Conservation (phyloP, 2,329 filamentous ascomycete genomes). For the Monosporascus ibericus region DNA sequence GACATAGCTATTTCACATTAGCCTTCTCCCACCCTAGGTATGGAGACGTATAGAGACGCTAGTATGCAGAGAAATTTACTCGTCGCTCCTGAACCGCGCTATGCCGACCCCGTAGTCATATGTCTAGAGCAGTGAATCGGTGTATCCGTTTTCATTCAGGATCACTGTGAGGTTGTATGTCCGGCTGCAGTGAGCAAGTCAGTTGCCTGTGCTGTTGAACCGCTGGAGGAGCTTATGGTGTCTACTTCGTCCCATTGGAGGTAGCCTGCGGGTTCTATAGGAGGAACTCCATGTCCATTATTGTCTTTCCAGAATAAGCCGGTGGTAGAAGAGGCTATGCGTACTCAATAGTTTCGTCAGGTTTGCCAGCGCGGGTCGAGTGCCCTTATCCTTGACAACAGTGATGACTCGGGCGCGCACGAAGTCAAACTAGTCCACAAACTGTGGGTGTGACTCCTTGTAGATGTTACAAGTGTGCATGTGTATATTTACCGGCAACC, state of each 20-base stretch:
- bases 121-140: not conserved
- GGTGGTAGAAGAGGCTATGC: not conserved
- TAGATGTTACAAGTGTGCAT: conserved; percentile 13
- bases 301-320: not conserved
- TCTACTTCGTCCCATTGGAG: conserved; percentile 12
- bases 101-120: conserved; percentile 5
- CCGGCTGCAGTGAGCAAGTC: too few species aligned
- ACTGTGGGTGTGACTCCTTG: conserved; percentile 6
- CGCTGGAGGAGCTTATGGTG: not conserved
- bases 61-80: conserved; percentile 3
- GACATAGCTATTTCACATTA: not conserved
- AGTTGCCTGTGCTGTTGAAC: too few species aligned
- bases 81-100: conserved; percentile 8
- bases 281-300: too few species aligned
- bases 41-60: not conserved
- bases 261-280: conserved; percentile 11
- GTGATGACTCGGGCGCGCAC: conserved; percentile 11
- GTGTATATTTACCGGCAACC: conserved; percentile 8
- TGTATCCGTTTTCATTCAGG: conserved; percentile 6
- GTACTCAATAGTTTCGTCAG: conserved; percentile 8
- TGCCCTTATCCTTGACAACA: conserved; percentile 7
- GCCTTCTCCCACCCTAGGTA: not conserved
- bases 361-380: conserved; percentile 3
- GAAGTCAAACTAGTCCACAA: conserved; percentile 8
- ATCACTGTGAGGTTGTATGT: conserved; percentile 1